These are phyloP conservation scores for Psophocarpus tetragonolobus DNA, from an alignment of 306 rosid species.

Conservation along the genomic window DNA sequence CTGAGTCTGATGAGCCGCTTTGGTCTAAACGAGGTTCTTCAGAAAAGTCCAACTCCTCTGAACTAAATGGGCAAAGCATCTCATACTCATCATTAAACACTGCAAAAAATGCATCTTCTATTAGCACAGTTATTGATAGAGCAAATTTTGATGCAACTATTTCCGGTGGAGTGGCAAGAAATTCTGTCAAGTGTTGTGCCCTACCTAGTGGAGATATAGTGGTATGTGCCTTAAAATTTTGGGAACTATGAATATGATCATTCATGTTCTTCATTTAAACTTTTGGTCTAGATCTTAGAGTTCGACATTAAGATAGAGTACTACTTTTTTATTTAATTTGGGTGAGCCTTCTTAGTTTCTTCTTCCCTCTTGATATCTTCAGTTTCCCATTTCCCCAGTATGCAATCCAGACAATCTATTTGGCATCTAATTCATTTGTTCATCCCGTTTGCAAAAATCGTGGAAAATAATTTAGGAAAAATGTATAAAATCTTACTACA, in stretches of 20 bases:
- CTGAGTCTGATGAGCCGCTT: constrained; percentile 77
- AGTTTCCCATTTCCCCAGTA: constrained; percentile 3
- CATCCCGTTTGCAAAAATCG: neutral
- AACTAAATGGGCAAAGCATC: constrained; percentile 47
- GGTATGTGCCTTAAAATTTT: constrained; percentile 70
- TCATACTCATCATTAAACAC: constrained; percentile 38
- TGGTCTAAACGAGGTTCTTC: constrained; percentile 75
- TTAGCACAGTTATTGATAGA: constrained; percentile 75
- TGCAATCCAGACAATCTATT: neutral
- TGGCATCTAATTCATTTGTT: neutral
- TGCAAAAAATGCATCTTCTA: constrained; percentile 43
- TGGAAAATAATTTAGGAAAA: neutral
- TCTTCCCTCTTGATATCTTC: neutral
- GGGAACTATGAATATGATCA: neutral
- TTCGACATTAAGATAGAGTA: neutral
- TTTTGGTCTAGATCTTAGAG: constrained; percentile 15
- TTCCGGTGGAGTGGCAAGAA: constrained; percentile 92
- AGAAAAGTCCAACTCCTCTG: constrained; percentile 46
- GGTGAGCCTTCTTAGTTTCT: neutral
- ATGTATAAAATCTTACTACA: neutral
- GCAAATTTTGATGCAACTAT: constrained; percentile 83
- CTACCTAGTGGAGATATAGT: constrained; percentile 94
- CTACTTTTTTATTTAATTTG: neutral
- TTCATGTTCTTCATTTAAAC: constrained; percentile 30
- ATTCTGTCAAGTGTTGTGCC: constrained; percentile 77